A percentile compares a stretch with the other conserved stretches of the same genome.
Evolutionary conservation across 805 yeast species (phyloP).

Genomic region (Wickerhamomyces silvicola): DNA sequence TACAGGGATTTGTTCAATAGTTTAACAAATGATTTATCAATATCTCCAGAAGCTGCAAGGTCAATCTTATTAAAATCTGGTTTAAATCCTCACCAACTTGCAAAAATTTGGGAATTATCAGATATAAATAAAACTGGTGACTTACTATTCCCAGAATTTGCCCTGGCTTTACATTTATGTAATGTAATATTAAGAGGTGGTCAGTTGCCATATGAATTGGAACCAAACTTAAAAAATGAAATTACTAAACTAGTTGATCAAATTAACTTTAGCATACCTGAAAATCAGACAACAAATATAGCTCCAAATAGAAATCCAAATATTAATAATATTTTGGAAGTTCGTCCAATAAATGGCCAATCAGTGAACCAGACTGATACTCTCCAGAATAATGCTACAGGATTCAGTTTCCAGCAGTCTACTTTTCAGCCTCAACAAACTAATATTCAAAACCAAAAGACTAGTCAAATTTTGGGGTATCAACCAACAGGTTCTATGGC

Average conservation of each 20-base stretch:
- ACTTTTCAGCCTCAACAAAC: too few species aligned
- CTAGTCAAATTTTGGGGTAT: background rate
- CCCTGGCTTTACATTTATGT: constrained; percentile 84
- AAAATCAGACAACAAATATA: constrained; percentile 22
- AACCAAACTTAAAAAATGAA: constrained; percentile 69
- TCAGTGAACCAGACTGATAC: constrained; percentile 6
- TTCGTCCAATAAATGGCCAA: constrained; percentile 28
- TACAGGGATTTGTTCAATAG: constrained; percentile 77
- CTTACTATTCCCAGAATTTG: constrained; percentile 88
- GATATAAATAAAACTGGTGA: constrained; percentile 84
- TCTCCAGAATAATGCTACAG: constrained; percentile 33
- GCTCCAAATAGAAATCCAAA: constrained; percentile 1
- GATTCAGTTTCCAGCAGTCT: constrained; percentile 28
- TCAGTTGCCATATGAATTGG: constrained; percentile 64
- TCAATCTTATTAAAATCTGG: constrained; percentile 76
- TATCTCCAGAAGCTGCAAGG: constrained; percentile 70
- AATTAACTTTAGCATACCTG: constrained; percentile 72
- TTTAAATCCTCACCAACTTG: constrained; percentile 64
- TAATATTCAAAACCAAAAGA: too few species aligned
- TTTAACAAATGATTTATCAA: constrained; percentile 55
- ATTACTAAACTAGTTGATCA: constrained; percentile 83
- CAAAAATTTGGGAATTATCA: constrained; percentile 84
- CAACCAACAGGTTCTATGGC: constrained; percentile 19
- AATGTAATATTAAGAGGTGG: constrained; percentile 72
- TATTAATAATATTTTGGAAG: constrained; percentile 16